A percentile compares a stretch with the other conserved stretches of the same genome.
Evolutionary conservation across 1,284 basidiomycete genomes (phyloP).

Genomic region (Paramarasmius palmivorus): DNA sequence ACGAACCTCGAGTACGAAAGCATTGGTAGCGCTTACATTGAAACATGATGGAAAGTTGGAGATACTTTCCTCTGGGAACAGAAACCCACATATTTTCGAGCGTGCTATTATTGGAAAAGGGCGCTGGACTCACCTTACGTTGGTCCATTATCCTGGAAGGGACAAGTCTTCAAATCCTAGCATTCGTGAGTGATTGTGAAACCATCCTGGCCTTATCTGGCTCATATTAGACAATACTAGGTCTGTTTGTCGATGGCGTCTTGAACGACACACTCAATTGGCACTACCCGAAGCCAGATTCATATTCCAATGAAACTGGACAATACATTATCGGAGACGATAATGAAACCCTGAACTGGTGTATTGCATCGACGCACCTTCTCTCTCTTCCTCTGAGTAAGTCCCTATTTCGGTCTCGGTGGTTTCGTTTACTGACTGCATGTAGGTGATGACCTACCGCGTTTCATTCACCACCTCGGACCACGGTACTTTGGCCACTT

Average conservation of each 20-base stretch:
- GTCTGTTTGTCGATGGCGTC: constrained; percentile 71
- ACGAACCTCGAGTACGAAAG: constrained; percentile 32
- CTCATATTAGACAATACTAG: constrained; percentile 42
- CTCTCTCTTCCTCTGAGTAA: constrained; percentile 61
- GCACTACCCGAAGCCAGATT: constrained; percentile 58
- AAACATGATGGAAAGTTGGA: constrained; percentile 58
- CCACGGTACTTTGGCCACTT: constrained; percentile 74
- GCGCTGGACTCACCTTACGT: constrained; percentile 68
- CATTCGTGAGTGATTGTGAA: constrained; percentile 50
- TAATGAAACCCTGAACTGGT: constrained; percentile 58
- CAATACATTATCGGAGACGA: constrained; percentile 57
- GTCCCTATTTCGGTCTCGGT: constrained; percentile 10
- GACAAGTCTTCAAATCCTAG: constrained; percentile 46
- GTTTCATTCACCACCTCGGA: constrained; percentile 74
- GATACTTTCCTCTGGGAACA: constrained; percentile 43
- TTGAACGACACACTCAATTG: constrained; percentile 61
- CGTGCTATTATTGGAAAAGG: constrained; percentile 47
- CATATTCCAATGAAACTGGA: constrained; percentile 29
- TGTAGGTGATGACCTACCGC: constrained; percentile 63
- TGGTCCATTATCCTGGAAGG: constrained; percentile 64
- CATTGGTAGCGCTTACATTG: constrained; percentile 45
- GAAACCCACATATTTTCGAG: constrained; percentile 40
- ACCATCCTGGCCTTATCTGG: constrained; percentile 8
- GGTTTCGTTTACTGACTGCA: constrained; percentile 6
- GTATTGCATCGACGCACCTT: constrained; percentile 65